phyloP scores from a whole-genome alignment of 140 eudicot species.

The Anethum foeniculum region DNA sequence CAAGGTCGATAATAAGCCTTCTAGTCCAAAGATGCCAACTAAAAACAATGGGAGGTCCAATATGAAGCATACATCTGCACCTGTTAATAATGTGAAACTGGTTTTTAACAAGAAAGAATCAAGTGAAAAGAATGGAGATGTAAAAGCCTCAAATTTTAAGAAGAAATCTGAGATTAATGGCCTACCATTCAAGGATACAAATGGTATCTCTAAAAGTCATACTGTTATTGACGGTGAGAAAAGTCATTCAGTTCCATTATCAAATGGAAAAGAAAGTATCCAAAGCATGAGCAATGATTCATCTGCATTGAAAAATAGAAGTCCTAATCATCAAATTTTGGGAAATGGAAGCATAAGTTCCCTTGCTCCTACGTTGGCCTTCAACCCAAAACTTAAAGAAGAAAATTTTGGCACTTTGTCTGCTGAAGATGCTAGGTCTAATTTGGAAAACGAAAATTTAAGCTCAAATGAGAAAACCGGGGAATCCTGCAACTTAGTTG shows the following conservation, averaged over 20 bases:
- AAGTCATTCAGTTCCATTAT: conserved; percentile 20
- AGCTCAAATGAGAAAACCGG: conserved; percentile 9
- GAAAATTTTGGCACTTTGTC: conserved; percentile 31
- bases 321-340: conserved; percentile 10
- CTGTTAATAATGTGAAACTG: conserved; percentile 27
- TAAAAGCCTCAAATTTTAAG: conserved; percentile 14
- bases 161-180: conserved; percentile 33
- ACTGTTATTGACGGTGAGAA: conserved; percentile 20
- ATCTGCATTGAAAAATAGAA: conserved; percentile 22
- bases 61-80: conserved; percentile 24
- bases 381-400: conserved; percentile 40
- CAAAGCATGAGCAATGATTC: conserved; percentile 17
- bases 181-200: conserved; percentile 22
- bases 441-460: conserved; percentile 32
- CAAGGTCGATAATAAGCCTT: conserved; percentile 30
- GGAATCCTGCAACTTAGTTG: neutral
- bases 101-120: conserved; percentile 44
- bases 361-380: conserved; percentile 27
- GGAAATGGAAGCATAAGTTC: conserved; percentile 33
- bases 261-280: conserved; percentile 40
- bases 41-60: conserved; percentile 23
- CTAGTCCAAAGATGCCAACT: conserved; percentile 27
- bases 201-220: conserved; percentile 20
- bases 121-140: conserved; percentile 32
- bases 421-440: conserved; percentile 40